Percentiles rank a stretch among this genome's conserved stretches.
These are phyloP conservation scores for Myxozyma geophila DNA, from an alignment of 805 yeast species.

Conservation along the genomic window DNA sequence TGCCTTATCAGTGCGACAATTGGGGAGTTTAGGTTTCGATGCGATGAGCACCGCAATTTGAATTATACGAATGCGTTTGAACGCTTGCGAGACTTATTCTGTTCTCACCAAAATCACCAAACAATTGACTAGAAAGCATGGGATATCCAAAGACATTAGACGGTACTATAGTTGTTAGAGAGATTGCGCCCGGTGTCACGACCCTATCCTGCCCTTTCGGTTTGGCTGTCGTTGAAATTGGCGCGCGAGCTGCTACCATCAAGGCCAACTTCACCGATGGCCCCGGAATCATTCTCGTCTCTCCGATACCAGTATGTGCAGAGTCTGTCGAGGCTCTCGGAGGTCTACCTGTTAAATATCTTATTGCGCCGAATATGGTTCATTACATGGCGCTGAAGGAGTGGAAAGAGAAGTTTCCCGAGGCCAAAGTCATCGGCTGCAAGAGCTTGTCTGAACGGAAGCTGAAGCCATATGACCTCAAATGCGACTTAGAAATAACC, in stretches of 20 bases:
- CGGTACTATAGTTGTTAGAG: conserved; percentile 2
- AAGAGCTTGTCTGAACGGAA: conserved; percentile 43
- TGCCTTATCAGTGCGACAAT: neutral
- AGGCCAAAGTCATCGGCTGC: conserved; percentile 59
- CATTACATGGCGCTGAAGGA: conserved; percentile 67
- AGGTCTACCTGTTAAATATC: conserved; percentile 39
- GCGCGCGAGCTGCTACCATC: conserved; percentile 25
- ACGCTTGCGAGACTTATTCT: neutral
- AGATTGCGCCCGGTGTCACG: conserved; percentile 2
- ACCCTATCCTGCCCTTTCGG: conserved; percentile 23
- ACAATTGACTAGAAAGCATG: neutral
- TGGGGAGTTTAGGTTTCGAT: neutral
- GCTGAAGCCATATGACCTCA: conserved; percentile 42
- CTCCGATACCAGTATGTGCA: conserved; percentile 22
- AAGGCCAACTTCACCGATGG: conserved; percentile 22
- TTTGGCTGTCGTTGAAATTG: conserved; percentile 13
- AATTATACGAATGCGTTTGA: too few relatives aligned
- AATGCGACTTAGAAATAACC: conserved; percentile 50
- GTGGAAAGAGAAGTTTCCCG: conserved; percentile 57
- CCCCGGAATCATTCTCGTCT: conserved; percentile 10
- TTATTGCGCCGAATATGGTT: conserved; percentile 65
- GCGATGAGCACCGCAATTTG: neutral
- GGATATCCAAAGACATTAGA: conserved; percentile 9
- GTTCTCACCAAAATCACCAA: neutral
- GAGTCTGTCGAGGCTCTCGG: conserved; percentile 5